Evolutionary conservation across 352 stramenopile genomes (phyloP).

Genomic region (Thraustochytrium sp.): DNA sequence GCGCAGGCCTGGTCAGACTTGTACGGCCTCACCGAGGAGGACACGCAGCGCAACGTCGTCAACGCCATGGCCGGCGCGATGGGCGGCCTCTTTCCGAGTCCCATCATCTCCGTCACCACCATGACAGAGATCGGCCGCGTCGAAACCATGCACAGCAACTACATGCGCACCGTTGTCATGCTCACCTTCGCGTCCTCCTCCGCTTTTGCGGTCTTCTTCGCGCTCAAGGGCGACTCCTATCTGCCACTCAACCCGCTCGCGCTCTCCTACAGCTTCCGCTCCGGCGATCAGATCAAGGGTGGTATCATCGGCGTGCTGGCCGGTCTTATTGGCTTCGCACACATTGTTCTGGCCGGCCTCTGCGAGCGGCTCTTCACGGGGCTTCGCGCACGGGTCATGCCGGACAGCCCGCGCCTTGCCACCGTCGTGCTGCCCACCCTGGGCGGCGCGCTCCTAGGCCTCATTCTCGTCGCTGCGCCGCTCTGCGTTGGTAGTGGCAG

Average conservation of each 20-base stretch:
- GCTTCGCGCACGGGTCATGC: neutral
- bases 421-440: conserved; percentile 37
- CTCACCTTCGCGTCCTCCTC: conserved; percentile 34
- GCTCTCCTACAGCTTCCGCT: conserved; percentile 20
- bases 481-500: conserved; percentile 42
- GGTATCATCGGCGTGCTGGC: conserved; percentile 17
- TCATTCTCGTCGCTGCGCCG: conserved; percentile 22
- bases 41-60: conserved; percentile 30
- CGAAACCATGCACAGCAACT: conserved; percentile 43
- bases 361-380: conserved; percentile 21
- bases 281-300: conserved; percentile 35
- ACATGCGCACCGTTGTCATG: conserved; percentile 44
- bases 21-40: conserved; percentile 13
- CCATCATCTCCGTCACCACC: conserved; percentile 31
- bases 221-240: conserved; percentile 30
- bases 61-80: conserved; percentile 45
- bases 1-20: conserved; percentile 26
- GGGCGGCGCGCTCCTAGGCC: conserved; percentile 26
- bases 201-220: conserved; percentile 44
- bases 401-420: neutral
- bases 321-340: conserved; percentile 38
- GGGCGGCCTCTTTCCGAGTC: conserved; percentile 42
- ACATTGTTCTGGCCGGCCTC: conserved; percentile 38
- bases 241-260: conserved; percentile 13
- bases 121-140: conserved; percentile 44